Base-by-base conservation (phyloP, 257 asterid genomes). In the Thymus mandschuricus region DNA sequence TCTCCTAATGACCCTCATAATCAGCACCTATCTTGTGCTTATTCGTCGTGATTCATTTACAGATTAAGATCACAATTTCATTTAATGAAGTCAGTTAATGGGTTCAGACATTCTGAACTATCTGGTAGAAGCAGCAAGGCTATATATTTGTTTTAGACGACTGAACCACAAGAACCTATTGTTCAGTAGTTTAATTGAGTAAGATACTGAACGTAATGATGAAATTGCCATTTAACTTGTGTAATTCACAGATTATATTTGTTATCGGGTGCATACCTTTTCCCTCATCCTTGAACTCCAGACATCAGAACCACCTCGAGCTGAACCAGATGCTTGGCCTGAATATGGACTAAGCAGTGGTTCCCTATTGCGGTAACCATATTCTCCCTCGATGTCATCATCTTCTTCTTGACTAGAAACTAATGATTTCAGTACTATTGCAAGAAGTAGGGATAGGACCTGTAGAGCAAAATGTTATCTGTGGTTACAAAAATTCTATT, bases 211-310 rank as follows among this genome's bases (percentile, higher is more conserved):
- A 49, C 15, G 12, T 49, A 63, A 31, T 29, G 38, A 34, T 73
- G 43, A 68, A 64, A 43, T 13, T 68, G 60, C 30, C 52, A 64
- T 61, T 64, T 48, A 62, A 73, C 55, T 64, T 58, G 49, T 46
- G 43, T 27, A 44, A 33, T 41, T 33, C 46, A 72, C 29, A 52
- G 6, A 2, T 13, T 45, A 8, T 30, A 41, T 50, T 67, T 40
- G 12, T 15, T 55, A 69, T 77, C 46, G 62, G 60, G 70, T 60
- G 41, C 45, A 11, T 54, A 92, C 98, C 98, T 92, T 92, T 79
- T 80, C 86, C 81, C 96, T 85, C 84, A 89, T 85, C 70, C 92
- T 85, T 66, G 88, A 78, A 83, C 92, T 86, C 97, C 92, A 90
- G 70, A 88, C 85, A 81, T 88, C 96, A 49, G 75, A 80, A 69